Base-by-base conservation (phyloP, 176 grass and related monocot species). In the Cenchrus fungigraminus region DNA sequence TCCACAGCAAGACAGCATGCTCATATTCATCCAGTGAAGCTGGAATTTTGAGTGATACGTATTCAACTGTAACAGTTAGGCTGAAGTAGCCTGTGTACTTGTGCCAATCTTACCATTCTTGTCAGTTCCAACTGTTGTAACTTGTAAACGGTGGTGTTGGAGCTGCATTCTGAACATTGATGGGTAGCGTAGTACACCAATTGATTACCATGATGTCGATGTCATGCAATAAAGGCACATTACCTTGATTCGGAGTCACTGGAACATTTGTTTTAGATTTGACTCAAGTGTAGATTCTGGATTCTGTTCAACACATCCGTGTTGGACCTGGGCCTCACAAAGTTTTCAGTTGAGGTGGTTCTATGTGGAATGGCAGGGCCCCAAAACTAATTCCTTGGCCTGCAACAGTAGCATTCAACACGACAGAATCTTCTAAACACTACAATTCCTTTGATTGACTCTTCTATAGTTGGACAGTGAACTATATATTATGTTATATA, bases 41-140 rank as follows among this genome's bases (percentile, higher is more conserved):
- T 77, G 83, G 79, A 86, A 15, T 6, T n/a, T 42, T 37, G 64
- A 58, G 55, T 17, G 47, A 64, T 65, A 40, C 37, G 37, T 40
- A 68, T 22, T 69, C 12, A 20, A 29, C 49, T 4, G 46, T 53
- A 78, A 68, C 55, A 79, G 60, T 56, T 60, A 73, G 68, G 59
- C 68, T 83, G 67, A 73, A 87, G 66, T 74, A 87, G 79, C 66
- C 68, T 85, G 29, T 74, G 49, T 43, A 46, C 15, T 63, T 65
- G 31, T 29, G 60, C 14, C 34, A 69, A 53, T 40, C 58, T 14
- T 82, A 72, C 15, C 50, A 45, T 87, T 87, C 74, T 65, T 72
- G 32, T 28, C 68, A 46, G 79, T 29, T 61, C 65, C 45, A 46
- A 9, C 5, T 68, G 59, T 44, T 86, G 79, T 66, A 84, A 79